phyloP scores from a whole-genome alignment of 2,329 filamentous ascomycete species.

The Aureobasidium sp. region DNA sequence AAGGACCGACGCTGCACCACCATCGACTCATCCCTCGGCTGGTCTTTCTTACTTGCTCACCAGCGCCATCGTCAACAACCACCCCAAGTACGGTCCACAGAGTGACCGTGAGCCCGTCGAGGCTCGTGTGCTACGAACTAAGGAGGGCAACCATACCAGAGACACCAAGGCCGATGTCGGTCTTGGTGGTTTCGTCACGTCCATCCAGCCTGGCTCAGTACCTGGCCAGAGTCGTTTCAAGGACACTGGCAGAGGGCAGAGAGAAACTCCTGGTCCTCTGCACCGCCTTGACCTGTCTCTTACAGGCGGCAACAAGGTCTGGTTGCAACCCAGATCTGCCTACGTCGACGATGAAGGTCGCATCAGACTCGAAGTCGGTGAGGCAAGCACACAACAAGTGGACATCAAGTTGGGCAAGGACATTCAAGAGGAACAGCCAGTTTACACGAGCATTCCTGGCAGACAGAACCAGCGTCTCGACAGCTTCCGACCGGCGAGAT shows the following conservation, averaged over 20 bases:
- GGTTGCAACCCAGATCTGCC: slow-evolving; percentile 40
- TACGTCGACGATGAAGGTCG: slow-evolving; percentile 36
- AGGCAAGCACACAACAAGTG: slow-evolving; percentile 25
- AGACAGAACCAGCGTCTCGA: background rate
- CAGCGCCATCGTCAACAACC: slow-evolving; percentile 47
- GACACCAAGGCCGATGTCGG: slow-evolving; percentile 31
- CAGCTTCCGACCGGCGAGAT: slow-evolving; percentile 17
- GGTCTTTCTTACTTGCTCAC: slow-evolving; percentile 54
- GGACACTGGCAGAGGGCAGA: slow-evolving; percentile 23
- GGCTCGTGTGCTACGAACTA: slow-evolving; percentile 47
- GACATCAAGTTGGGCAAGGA: slow-evolving; percentile 22
- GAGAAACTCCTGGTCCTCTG: slow-evolving; percentile 23
- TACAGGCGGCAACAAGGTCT: slow-evolving; percentile 44
- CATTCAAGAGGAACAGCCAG: background rate
- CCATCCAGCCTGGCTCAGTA: slow-evolving; percentile 19
- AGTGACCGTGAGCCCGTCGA: slow-evolving; percentile 42
- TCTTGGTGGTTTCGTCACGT: slow-evolving; percentile 36
- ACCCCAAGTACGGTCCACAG: slow-evolving; percentile 53
- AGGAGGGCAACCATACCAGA: slow-evolving; percentile 29
- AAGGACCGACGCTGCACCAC: slow-evolving; percentile 35
- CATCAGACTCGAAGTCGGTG: slow-evolving; percentile 29
- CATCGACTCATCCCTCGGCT: slow-evolving; percentile 56
- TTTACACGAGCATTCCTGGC: background rate
- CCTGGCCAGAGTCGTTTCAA: slow-evolving; percentile 20
- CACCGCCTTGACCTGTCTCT: slow-evolving; percentile 35